Conservation (phyloP, 2,329 filamentous ascomycete species). For the Emergomyces orientalis region DNA sequence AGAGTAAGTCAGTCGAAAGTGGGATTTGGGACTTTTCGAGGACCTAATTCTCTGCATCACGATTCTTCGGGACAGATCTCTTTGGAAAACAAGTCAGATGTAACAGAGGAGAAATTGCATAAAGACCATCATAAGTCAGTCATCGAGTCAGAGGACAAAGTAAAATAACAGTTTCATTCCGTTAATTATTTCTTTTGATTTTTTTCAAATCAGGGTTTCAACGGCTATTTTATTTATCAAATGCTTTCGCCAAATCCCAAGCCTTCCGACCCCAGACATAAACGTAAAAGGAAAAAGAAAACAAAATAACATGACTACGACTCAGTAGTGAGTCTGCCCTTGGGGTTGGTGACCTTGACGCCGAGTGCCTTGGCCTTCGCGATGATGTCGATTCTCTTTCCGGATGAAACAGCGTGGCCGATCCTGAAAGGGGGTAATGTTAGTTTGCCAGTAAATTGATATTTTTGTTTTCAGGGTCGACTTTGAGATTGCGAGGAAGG, state of each 20-base stretch:
- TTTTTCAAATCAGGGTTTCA: conserved; percentile 1
- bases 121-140: background rate
- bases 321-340: conserved; percentile 98
- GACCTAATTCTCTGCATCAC: background rate
- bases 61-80: background rate
- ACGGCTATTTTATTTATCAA: conserved; percentile 6
- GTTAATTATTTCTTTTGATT: conserved; percentile 1
- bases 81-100: background rate
- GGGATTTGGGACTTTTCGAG: background rate
- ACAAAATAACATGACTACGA: conserved; percentile 20
- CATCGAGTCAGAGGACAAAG: background rate
- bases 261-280: conserved; percentile 1
- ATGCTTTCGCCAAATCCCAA: conserved; percentile 6
- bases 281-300: conserved; percentile 5
- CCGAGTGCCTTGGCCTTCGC: conserved; percentile 94
- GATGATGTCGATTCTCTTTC: conserved; percentile 98
- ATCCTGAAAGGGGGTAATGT: conserved; percentile 54
- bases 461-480: background rate
- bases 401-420: conserved; percentile 91
- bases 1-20: background rate
- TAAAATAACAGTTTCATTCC: conserved; percentile 7
- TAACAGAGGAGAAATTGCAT: background rate
- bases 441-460: conserved; percentile 24
- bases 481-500: background rate
- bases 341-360: conserved; percentile 99